phyloP scores from a whole-genome alignment of 345 rosid species.

The Arabis hirsuta region DNA sequence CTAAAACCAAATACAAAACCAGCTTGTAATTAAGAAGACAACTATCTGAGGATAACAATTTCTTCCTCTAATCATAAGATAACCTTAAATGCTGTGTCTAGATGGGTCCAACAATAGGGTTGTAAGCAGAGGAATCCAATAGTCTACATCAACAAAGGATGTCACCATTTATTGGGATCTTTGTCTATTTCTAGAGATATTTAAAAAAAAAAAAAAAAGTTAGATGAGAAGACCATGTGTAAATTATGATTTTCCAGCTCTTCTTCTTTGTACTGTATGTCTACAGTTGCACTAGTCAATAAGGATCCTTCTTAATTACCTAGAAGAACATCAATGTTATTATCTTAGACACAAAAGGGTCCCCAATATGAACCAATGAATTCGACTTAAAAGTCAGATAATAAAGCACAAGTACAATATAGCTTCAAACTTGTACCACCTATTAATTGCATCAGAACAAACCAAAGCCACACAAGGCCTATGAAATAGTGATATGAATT shows the following conservation, averaged over 20 bases:
- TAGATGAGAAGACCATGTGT: conserved; percentile 39
- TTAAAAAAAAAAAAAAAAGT: neutral
- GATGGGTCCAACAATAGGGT: conserved; percentile 31
- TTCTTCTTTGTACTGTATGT: conserved; percentile 31
- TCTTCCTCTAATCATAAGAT: conserved; percentile 14
- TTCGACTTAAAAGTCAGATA: conserved; percentile 23
- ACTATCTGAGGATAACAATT: conserved; percentile 9
- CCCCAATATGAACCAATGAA: conserved; percentile 20
- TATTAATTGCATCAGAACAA: conserved; percentile 37
- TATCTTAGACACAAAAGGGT: conserved; percentile 22
- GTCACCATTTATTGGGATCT: conserved; percentile 30
- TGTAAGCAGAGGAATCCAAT: conserved; percentile 20
- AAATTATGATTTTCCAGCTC: conserved; percentile 34
- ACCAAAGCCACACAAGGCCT: conserved; percentile 32
- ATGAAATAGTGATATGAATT: conserved; percentile 10
- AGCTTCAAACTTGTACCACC: conserved; percentile 25
- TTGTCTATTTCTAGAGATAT: conserved; percentile 25
- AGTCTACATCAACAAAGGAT: conserved; percentile 32
- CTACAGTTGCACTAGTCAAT: conserved; percentile 37
- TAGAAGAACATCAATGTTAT: conserved; percentile 30
- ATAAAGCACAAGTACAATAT: conserved; percentile 27
- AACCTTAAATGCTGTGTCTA: conserved; percentile 35
- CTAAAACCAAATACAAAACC: conserved; percentile 27
- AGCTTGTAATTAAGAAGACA: conserved; percentile 7
- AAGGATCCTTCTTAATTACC: conserved; percentile 29